phyloP scores from a whole-genome alignment of 805 yeast genomes.

The Ogataea paradorogensis region DNA sequence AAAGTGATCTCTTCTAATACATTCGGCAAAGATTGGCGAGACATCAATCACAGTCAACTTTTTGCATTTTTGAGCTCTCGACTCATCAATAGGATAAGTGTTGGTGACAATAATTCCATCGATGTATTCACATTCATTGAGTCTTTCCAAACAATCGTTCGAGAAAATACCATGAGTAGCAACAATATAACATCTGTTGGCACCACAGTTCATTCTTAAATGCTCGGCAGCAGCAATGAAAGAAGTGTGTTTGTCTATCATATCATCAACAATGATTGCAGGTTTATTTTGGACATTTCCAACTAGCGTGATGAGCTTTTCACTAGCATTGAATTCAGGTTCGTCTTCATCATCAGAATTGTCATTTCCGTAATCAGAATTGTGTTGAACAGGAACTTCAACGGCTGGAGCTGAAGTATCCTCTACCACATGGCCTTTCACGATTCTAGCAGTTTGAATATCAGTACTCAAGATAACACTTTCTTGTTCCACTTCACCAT shows the following conservation, averaged over 20 bases:
- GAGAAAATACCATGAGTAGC: constrained; percentile 97
- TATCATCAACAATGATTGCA: constrained; percentile 92
- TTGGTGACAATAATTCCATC: constrained; percentile 94
- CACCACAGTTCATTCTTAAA: constrained; percentile 93
- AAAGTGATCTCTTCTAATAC: constrained; percentile 97
- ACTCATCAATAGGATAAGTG: constrained; percentile 84
- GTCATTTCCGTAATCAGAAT: constrained; percentile 57
- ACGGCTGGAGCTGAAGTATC: constrained; percentile 43
- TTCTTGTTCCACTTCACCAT: constrained; percentile 57
- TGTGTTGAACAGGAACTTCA: constrained; percentile 23
- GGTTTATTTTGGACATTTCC: constrained; percentile 93
- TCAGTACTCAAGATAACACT: constrained; percentile 71
- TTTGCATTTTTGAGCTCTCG: constrained; percentile 51
- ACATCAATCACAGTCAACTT: constrained; percentile 89
- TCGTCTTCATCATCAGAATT: constrained; percentile 91
- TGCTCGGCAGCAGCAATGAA: constrained; percentile 99
- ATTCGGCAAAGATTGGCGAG: constrained; percentile 93
- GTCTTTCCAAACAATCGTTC: constrained; percentile 77
- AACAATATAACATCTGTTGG: constrained; percentile 80
- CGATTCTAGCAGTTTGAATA: constrained; percentile 92
- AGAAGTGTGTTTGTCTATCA: constrained; percentile 93
- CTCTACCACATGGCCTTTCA: constrained; percentile 95
- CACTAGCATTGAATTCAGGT: constrained; percentile 56
- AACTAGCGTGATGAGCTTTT: constrained; percentile 90
- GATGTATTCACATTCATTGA: constrained; percentile 75